Conservation (phyloP, 352 stramenopile genomes). For the Globisporangium polare region DNA sequence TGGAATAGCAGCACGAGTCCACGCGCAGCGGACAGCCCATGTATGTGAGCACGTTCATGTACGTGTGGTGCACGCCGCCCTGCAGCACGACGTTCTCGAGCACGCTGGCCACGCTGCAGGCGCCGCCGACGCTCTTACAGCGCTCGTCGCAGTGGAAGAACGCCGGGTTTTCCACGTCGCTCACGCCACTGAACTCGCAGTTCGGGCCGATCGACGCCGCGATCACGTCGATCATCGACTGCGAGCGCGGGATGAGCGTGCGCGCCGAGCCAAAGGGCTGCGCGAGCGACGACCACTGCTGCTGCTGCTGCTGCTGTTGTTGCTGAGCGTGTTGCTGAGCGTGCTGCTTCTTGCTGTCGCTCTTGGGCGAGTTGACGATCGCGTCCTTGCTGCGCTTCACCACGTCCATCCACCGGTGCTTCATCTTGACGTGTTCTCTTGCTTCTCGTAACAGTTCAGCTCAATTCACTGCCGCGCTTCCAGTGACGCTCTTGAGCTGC, state of each 20-base stretch:
- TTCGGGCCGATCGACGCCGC: conserved; percentile 6
- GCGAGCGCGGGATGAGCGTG: conserved; percentile 13
- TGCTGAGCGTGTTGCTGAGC: conserved; percentile 5
- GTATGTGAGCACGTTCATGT: conserved; percentile 77
- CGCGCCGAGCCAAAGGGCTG: conserved; percentile 12
- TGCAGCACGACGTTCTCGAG: conserved; percentile 74
- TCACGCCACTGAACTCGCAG: not conserved
- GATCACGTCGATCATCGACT: conserved; percentile 18
- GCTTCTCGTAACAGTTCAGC: not conserved
- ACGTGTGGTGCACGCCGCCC: conserved; percentile 79
- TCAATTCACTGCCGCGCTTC: not conserved
- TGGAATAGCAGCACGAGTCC: conserved; percentile 65
- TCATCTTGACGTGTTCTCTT: conserved; percentile 30
- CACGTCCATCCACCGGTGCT: conserved; percentile 67
- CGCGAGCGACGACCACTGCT: conserved; percentile 23
- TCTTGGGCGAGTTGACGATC: conserved; percentile 27
- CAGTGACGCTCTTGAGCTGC: not conserved
- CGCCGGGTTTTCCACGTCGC: conserved; percentile 34
- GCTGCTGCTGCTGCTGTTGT: conserved; percentile 2
- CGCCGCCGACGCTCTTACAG: conserved; percentile 46
- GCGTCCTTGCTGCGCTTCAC: conserved; percentile 51
- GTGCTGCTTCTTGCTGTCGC: conserved; percentile 6
- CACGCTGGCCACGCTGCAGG: conserved; percentile 57
- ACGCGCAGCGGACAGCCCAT: conserved; percentile 54
- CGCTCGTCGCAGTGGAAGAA: conserved; percentile 53